Base-by-base conservation (phyloP, 768 basidiomycete species). In the Pisolithus orientalis region DNA sequence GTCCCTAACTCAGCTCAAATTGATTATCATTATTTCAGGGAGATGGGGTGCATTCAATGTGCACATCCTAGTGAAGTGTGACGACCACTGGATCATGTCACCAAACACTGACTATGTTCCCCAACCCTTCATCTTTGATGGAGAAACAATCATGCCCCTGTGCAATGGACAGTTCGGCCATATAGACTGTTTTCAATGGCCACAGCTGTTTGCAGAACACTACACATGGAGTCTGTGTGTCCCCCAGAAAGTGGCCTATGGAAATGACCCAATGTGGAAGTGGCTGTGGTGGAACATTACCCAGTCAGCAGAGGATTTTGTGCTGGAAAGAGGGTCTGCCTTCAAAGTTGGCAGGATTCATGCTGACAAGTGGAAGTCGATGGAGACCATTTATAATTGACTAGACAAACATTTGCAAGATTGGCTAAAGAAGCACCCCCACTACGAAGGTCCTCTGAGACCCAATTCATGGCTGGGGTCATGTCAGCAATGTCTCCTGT, bases 161-260 rank as follows among this genome's bases (percentile, higher is more conserved):
- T 13, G 29, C 6, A 39, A 53, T 25, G 28, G 52, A 11, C 21
- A 10, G 2, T 42, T 53, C 4, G 39, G 52, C 0, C 5, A 42
- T 0, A 28, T 49, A 0, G 32, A 53, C 2, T 53, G 39, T 16
- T 53, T 53, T n/a, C 47, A 53, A 16, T 53, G 52, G 52, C 52
- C 39, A 17, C 47, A 53, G 14, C 11, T 43, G 1, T 31, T 49
- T 3, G 28, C 40, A 2, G 5, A 49, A 1, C 2, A 8, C 1
- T 53, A 47, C 17, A 24, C 11, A 25, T 16, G 47, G 6, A 40
- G 39, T n/a, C 4, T 3, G 16, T 40, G 39, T 40, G 7, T 40
- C 16, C 39, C 39, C 2, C 16, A 4, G n/a, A 16, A 40, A 17
- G 2, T 7, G 7, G 39, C 16, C 4, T 40, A 40, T 40, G 28